Evolutionary conservation across 1,139 yeast species (phyloP).

Genomic region (Pichia sp.): DNA sequence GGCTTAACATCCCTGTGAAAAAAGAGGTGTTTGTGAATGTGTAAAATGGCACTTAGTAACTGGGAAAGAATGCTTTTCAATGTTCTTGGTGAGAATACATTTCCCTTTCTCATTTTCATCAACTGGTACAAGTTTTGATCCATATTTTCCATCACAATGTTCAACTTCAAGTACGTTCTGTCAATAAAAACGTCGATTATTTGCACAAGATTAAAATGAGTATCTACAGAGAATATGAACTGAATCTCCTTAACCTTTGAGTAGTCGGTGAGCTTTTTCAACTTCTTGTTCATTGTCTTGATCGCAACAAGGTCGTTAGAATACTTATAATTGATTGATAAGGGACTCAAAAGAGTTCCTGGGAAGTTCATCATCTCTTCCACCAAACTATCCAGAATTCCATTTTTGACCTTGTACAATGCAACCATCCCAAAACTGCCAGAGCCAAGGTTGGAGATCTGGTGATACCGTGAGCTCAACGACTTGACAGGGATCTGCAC

Average conservation of each 20-base stretch:
- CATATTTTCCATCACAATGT: constrained; percentile 87
- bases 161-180: constrained; percentile 50
- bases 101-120: constrained; percentile 52
- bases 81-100: constrained; percentile 53
- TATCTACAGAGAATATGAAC: constrained; percentile 65
- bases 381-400: constrained; percentile 4
- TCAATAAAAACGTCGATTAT: constrained; percentile 79
- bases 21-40: constrained; percentile 70
- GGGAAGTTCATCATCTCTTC: constrained; percentile 23
- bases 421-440: constrained; percentile 78
- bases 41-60: constrained; percentile 68
- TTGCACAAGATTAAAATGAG: constrained; percentile 69
- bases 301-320: constrained; percentile 64
- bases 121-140: constrained; percentile 74
- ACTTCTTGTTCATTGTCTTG: constrained; percentile 65
- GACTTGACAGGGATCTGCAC: constrained; percentile 25
- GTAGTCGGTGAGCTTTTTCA: constrained; percentile 52
- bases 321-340: constrained; percentile 25
- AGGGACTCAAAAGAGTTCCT: constrained; percentile 51
- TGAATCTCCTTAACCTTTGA: constrained; percentile 66
- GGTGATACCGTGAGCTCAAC: constrained; percentile 40
- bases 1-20: constrained; percentile 87
- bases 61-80: constrained; percentile 66
- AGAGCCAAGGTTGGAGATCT: constrained; percentile 55
- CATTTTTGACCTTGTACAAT: constrained; percentile 46